Base-by-base conservation (phyloP, 2,329 filamentous ascomycete species). In the Cercospora sp. region DNA sequence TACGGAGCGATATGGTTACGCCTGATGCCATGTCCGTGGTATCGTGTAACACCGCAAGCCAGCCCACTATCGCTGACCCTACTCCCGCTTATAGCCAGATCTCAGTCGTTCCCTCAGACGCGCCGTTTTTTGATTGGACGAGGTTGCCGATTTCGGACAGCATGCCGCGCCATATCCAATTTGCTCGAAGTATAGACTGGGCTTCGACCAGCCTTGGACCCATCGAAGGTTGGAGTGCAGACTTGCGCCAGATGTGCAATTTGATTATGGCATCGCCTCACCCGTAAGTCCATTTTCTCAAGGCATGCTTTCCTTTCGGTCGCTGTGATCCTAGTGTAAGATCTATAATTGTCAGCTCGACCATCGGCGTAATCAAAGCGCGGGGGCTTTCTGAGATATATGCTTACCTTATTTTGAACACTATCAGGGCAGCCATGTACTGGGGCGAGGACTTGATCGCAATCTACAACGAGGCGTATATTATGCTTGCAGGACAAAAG, bases 181-280 rank as follows among this genome's bases (percentile, higher is more conserved):
- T 94, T 72, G 89, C 90, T 18, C 87, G 90, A 43, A 88, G 86
- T 45, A 79, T 90, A 40, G 89, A 94, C 77, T 96, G 92, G 92
- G 86, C 86, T 1, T 82, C 85, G 0, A 95, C 92, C 1, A 82
- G 89, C 3, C 82, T 95, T 1, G 92, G 92, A 0, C 90, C 91
- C 0, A 92, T 95, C 21, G 89, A 91, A 70, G 81, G 84, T 59
- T 96, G 92, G 74, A 82, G 86, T 1, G 81, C 86, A 32, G 90
- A 93, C 73, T 80, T 95, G 60, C 86, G 92, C 64, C 87, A 88
- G 70, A 92, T 94, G 89, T 90, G 91, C 61, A 94, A 94, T 77
- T 80, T 94, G 53, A 88, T 96, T 73, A 93, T 95, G 91, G 90
- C 87, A 13, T 90, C 87, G 67, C 91, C 91, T 10, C 88, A 93